Conservation (phyloP, 352 stramenopile genomes). For the Phytophthora sojae region DNA sequence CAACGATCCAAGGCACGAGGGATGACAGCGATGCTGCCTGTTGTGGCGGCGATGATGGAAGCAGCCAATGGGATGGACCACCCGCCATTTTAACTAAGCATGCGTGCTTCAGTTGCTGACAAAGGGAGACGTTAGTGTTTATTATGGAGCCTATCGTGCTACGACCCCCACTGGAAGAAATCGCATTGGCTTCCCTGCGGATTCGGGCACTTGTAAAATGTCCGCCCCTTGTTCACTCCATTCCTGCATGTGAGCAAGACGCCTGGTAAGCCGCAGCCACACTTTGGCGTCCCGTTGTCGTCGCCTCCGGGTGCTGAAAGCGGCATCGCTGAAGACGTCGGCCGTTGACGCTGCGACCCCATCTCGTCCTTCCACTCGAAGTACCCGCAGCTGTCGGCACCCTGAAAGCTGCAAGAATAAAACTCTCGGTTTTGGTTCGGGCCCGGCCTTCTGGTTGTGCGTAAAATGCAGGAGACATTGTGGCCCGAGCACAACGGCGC, state of each 20-base stretch:
- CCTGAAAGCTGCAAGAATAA: conserved; percentile 88
- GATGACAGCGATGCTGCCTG: conserved; percentile 53
- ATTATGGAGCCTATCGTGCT: conserved; percentile 27
- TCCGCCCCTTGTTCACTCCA: conserved; percentile 89
- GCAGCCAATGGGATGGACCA: conserved; percentile 41
- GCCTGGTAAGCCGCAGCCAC: conserved; percentile 52
- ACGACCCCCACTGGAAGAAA: conserved; percentile 93
- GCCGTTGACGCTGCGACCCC: conserved; percentile 11
- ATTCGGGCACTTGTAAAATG: conserved; percentile 94
- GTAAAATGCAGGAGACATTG: conserved; percentile 46
- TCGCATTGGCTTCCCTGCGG: conserved; percentile 84
- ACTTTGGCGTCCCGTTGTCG: conserved; percentile 31
- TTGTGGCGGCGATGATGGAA: conserved; percentile 73
- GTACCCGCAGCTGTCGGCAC: conserved; percentile 62
- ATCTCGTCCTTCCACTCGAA: conserved; percentile 94
- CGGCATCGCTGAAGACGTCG: conserved; percentile 2
- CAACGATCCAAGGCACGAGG: conserved; percentile 28
- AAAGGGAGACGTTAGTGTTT: conserved; percentile 2
- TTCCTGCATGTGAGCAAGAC: conserved; percentile 73
- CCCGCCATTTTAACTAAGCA: conserved; percentile 23
- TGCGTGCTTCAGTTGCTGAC: not conserved
- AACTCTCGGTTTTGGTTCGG: conserved; percentile 94
- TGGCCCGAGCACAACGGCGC: conserved; percentile 59
- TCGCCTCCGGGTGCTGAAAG: not conserved
- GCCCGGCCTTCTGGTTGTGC: conserved; percentile 55